Conservation (phyloP, 106 monocot species). For the Amphibolis antarctica region DNA sequence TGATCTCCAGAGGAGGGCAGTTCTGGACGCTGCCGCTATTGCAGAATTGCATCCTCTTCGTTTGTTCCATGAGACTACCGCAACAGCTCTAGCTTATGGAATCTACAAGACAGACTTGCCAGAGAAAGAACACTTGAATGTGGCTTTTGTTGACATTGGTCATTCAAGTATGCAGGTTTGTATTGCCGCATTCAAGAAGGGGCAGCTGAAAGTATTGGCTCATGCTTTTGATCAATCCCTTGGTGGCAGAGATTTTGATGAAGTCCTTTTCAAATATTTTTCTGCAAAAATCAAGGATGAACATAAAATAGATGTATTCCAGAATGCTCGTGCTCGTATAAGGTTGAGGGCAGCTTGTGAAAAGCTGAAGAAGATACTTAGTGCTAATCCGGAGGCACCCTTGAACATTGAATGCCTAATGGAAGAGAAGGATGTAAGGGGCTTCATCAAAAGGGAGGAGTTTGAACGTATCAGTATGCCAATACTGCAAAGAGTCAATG, state of each 20-base stretch:
- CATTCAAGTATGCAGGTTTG: conserved; percentile 84
- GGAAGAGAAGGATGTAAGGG: conserved; percentile 82
- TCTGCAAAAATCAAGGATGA: conserved; percentile 65
- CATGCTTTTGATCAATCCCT: conserved; percentile 59
- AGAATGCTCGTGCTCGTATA: conserved; percentile 65
- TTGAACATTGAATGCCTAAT: conserved; percentile 71
- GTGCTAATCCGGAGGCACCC: conserved; percentile 73
- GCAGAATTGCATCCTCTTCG: conserved; percentile 63
- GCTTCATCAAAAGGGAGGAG: conserved; percentile 60
- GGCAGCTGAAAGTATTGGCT: conserved; percentile 57
- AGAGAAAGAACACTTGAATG: conserved; percentile 47
- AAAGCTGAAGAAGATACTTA: conserved; percentile 65
- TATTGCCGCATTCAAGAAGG: conserved; percentile 63
- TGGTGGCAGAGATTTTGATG: conserved; percentile 86
- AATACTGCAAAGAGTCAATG: conserved; percentile 50
- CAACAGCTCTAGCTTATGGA: conserved; percentile 54
- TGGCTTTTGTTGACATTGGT: conserved; percentile 77
- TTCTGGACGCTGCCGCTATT: conserved; percentile 58
- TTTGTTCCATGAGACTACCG: conserved; percentile 74
- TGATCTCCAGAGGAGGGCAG: conserved; percentile 64
- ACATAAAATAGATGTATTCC: conserved; percentile 59
- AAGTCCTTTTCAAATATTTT: conserved; percentile 59
- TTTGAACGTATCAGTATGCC: conserved; percentile 57
- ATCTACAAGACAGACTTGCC: conserved; percentile 81
- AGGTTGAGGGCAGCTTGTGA: conserved; percentile 59